Percentiles rank a stretch among this genome's conserved stretches.
These are phyloP conservation scores for Pichia sp. DNA, from an alignment of 1,139 yeast genomes.

Conservation along the genomic window DNA sequence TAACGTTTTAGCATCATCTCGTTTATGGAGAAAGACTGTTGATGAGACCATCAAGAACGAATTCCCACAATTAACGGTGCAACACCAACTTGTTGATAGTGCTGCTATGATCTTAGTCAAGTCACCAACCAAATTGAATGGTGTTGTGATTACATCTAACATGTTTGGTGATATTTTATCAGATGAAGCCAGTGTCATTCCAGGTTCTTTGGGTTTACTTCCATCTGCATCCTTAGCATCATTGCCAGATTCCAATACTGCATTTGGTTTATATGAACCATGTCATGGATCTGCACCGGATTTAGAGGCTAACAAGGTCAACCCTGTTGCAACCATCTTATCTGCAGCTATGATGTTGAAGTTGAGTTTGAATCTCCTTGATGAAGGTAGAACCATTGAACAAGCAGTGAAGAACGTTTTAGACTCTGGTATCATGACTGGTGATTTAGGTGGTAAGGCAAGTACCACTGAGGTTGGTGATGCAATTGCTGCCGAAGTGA, in stretches of 20 bases:
- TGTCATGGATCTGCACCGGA: slow-evolving; percentile 99
- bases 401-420: slow-evolving; percentile 78
- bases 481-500: slow-evolving; percentile 72
- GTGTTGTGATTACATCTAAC: slow-evolving; percentile 84
- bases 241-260: slow-evolving; percentile 86
- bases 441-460: slow-evolving; percentile 76
- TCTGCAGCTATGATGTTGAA: slow-evolving; percentile 98
- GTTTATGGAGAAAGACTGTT: slow-evolving; percentile 94
- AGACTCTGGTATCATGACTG: slow-evolving; percentile 83
- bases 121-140: slow-evolving; percentile 84
- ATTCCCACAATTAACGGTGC: slow-evolving; percentile 78
- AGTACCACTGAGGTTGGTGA: slow-evolving; percentile 89
- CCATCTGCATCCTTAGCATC: slow-evolving; percentile 97
- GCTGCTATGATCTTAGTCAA: slow-evolving; percentile 97
- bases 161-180: slow-evolving; percentile 98
- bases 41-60: slow-evolving; percentile 76
- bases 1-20: slow-evolving; percentile 89
- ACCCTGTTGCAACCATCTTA: slow-evolving; percentile 90
- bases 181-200: slow-evolving; percentile 96
- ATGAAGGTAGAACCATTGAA: slow-evolving; percentile 87
- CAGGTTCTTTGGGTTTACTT: slow-evolving; percentile 90
- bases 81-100: slow-evolving; percentile 94
- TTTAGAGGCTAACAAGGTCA: slow-evolving; percentile 76
- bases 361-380: slow-evolving; percentile 70
- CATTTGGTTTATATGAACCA: slow-evolving; percentile 96